Conservation (phyloP, 305 asterid species). For the Fraxinus platypoda region DNA sequence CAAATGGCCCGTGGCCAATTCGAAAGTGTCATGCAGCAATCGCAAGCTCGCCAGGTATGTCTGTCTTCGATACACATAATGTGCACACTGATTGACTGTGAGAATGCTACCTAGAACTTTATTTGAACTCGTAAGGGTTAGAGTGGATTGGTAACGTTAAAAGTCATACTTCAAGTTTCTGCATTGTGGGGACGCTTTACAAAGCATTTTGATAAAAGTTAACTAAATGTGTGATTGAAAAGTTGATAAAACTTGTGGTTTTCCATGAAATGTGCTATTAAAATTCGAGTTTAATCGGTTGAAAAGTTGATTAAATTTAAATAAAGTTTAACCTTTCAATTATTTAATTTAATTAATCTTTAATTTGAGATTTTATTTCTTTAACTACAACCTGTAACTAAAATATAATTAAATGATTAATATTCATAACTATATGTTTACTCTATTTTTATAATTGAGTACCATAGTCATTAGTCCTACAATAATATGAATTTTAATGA, state of each 20-base stretch:
- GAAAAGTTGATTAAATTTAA: neutral
- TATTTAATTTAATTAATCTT: neutral
- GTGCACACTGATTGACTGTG: neutral
- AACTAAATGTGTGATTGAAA: neutral
- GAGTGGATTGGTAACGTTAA: neutral
- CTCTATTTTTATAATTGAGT: neutral
- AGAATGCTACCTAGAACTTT: neutral
- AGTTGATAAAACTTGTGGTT: neutral
- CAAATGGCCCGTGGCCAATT: constrained; percentile 86
- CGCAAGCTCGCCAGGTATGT: constrained; percentile 78
- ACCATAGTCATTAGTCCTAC: neutral
- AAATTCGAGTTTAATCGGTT: neutral
- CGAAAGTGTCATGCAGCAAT: constrained; percentile 75
- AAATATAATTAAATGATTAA: neutral
- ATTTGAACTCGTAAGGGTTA: neutral
- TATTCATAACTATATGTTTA: neutral
- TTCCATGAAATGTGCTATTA: neutral
- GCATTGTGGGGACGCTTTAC: neutral
- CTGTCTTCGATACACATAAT: neutral
- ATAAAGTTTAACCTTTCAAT: neutral
- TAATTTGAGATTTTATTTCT: neutral
- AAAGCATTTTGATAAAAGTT: neutral
- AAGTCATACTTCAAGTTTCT: neutral
- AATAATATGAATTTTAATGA: neutral
- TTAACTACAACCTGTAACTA: neutral